Evolutionary conservation across 768 basidiomycete species (phyloP).

Genomic region (Gelatoporia subvermispora): DNA sequence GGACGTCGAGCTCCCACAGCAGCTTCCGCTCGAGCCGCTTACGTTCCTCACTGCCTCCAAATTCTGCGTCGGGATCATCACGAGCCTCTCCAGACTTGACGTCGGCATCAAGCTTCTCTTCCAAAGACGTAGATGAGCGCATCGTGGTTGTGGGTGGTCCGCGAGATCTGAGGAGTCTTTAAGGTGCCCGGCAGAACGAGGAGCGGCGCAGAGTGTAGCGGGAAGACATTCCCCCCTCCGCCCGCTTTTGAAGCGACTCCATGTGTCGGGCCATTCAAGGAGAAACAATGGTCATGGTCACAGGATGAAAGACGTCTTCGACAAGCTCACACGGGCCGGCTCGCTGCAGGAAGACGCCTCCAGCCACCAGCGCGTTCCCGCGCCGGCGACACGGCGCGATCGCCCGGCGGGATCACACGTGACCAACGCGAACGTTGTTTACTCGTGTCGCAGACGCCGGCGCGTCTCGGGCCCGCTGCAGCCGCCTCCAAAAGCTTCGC

Average conservation of each 20-base stretch:
- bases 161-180: too few relatives aligned
- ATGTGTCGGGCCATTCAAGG: too few relatives aligned
- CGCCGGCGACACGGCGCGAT: too few relatives aligned
- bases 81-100: constrained; percentile 8
- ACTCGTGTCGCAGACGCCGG: constrained; percentile 16
- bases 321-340: too few relatives aligned
- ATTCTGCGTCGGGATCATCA: constrained; percentile 25
- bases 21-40: constrained; percentile 38
- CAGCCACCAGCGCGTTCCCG: too few relatives aligned
- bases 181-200: too few relatives aligned
- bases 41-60: constrained; percentile 34
- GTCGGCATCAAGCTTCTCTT: constrained; percentile 10
- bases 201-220: too few relatives aligned
- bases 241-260: too few relatives aligned
- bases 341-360: too few relatives aligned
- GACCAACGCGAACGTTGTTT: constrained; percentile 27
- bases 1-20: constrained; percentile 36
- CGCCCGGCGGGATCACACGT: constrained; percentile 13
- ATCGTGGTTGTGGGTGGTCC: constrained; percentile 7
- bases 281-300: too few relatives aligned
- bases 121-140: constrained; percentile 11
- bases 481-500: background rate
- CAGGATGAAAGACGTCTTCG: too few relatives aligned
- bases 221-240: too few relatives aligned
- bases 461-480: background rate